These are phyloP conservation scores for Diplosphaera chodatii DNA, from an alignment of 139 green algal species.

Conservation along the genomic window DNA sequence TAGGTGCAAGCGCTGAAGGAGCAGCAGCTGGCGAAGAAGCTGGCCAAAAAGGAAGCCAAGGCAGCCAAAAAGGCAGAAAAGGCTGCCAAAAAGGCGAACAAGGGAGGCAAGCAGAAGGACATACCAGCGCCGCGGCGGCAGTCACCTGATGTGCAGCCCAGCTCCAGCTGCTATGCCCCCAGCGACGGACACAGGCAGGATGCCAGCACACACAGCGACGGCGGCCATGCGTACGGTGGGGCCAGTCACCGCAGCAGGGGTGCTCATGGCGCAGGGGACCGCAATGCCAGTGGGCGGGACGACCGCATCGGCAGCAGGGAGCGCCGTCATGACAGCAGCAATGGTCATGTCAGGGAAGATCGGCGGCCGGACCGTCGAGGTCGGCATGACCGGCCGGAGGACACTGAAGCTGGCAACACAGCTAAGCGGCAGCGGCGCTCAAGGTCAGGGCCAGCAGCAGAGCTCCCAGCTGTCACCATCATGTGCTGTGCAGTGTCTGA, in stretches of 20 bases:
- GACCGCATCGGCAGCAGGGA: too few species aligned
- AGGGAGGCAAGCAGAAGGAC: constrained; percentile 1
- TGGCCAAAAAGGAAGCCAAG: constrained; percentile 17
- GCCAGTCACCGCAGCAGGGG: not conserved
- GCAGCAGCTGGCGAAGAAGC: constrained; percentile 7
- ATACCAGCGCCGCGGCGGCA: too few species aligned
- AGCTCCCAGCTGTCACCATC: too few species aligned
- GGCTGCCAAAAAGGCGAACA: constrained; percentile 49
- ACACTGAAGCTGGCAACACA: not conserved
- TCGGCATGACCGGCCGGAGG: not conserved
- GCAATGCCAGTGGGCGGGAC: too few species aligned
- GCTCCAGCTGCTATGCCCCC: not conserved
- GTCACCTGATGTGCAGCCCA: not conserved
- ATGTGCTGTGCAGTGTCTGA: too few species aligned
- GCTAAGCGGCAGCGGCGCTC: not conserved
- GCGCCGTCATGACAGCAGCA: too few species aligned
- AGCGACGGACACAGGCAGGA: not conserved
- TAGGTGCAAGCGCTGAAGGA: constrained; percentile 1
- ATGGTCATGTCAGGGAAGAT: too few species aligned
- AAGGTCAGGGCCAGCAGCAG: not conserved
- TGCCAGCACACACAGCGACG: not conserved
- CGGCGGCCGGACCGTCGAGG: not conserved
- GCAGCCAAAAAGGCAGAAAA: constrained; percentile 30
- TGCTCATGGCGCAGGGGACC: too few species aligned
- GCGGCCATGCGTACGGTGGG: not conserved